Conservation (phyloP, 441 rosid genomes). For the Gossypium aridum region DNA sequence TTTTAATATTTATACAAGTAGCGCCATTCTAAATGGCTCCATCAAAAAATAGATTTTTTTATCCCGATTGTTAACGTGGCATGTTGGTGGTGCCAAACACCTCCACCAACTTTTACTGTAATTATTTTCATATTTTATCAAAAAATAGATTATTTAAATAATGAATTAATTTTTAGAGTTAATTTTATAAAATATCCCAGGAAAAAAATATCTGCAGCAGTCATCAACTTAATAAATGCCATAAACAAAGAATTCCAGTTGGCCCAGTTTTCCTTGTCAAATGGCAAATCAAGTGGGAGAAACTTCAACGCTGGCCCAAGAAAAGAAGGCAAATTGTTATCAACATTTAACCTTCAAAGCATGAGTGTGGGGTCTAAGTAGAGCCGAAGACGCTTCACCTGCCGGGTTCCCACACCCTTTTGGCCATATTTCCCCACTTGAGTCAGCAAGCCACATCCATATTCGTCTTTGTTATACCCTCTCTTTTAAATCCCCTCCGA, state of each 20-base stretch:
- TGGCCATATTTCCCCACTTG: background rate
- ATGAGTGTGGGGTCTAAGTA: background rate
- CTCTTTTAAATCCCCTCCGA: too few relatives aligned
- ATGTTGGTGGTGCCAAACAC: too few relatives aligned
- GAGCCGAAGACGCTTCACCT: background rate
- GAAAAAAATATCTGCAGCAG: background rate
- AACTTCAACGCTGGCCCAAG: background rate
- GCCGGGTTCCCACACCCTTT: background rate
- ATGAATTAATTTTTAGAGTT: too few relatives aligned
- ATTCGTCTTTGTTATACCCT: too few relatives aligned
- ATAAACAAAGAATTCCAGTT: background rate
- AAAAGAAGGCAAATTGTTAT: background rate
- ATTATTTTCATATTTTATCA: too few relatives aligned
- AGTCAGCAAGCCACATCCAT: background rate
- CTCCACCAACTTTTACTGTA: too few relatives aligned
- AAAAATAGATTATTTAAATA: too few relatives aligned
- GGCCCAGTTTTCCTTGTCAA: background rate
- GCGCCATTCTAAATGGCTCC: too few relatives aligned
- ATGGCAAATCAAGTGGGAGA: background rate
- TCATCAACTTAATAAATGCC: too few relatives aligned
- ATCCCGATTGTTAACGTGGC: too few relatives aligned
- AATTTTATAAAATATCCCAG: too few relatives aligned
- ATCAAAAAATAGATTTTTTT: too few relatives aligned
- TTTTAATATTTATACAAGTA: accelerated
- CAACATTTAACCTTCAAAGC: background rate